phyloP scores from a whole-genome alignment of 345 rosid species.

The Gossypium bickii region DNA sequence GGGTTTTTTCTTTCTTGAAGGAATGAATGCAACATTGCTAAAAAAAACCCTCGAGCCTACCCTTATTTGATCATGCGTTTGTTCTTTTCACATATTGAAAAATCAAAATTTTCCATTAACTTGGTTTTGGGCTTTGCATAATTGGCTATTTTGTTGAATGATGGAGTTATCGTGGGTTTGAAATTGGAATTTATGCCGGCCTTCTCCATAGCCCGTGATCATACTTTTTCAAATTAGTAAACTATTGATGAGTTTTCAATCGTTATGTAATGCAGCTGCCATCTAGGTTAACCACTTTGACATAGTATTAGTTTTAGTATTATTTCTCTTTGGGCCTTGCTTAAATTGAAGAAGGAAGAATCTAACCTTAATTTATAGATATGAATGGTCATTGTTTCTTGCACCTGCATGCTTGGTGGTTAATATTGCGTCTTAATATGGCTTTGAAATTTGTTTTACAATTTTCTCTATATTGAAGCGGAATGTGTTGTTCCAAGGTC shows the following conservation, averaged over 20 bases:
- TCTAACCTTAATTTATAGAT: not conserved
- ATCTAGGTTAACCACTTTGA: not conserved
- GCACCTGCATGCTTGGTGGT: not conserved
- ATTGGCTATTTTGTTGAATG: not conserved
- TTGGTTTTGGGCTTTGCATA: not conserved
- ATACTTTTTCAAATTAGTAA: not conserved
- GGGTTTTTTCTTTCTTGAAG: not conserved
- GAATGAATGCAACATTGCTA: not conserved
- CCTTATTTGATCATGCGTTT: not conserved
- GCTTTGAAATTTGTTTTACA: not conserved
- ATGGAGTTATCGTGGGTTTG: not conserved
- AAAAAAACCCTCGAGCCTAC: not conserved
- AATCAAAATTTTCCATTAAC: not conserved
- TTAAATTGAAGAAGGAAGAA: not conserved
- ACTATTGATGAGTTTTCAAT: not conserved
- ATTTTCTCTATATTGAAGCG: not conserved
- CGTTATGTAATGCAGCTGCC: not conserved
- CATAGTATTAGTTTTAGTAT: not conserved
- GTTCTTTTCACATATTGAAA: not conserved
- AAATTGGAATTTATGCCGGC: not conserved
- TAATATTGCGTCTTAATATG: not conserved
- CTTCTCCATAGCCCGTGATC: not conserved
- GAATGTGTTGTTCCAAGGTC: not conserved
- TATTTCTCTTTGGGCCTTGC: not conserved
- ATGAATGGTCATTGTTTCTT: not conserved